These are phyloP conservation scores for Aspergillus fischeri DNA, from an alignment of 2,329 filamentous ascomycete genomes.

Conservation along the genomic window DNA sequence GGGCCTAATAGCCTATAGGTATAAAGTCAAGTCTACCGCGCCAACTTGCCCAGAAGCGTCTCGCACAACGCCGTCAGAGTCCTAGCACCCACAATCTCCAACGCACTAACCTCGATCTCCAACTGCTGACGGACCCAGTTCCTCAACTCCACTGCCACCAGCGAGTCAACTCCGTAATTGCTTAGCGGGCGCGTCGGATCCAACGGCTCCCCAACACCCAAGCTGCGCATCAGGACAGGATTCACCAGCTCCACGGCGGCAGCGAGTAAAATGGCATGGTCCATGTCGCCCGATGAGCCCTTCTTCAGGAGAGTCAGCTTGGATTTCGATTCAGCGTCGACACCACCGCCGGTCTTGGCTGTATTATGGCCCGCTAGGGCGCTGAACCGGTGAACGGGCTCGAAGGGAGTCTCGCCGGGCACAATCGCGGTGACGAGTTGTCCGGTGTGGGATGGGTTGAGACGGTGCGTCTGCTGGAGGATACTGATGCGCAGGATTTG, in stretches of 20 bases:
- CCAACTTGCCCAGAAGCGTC: background rate
- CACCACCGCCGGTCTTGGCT: background rate
- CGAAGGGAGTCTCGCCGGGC: background rate
- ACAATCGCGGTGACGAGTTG: background rate
- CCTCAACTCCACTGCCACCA: constrained; percentile 8
- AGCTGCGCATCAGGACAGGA: constrained; percentile 5
- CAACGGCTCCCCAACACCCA: constrained; percentile 3
- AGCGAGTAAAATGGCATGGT: background rate
- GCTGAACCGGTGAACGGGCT: background rate
- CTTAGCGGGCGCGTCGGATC: constrained; percentile 6
- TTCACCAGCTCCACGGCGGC: background rate
- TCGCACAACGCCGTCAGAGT: background rate
- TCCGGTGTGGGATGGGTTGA: constrained; percentile 6
- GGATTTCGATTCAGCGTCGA: background rate
- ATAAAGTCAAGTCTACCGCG: background rate
- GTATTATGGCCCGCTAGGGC: background rate
- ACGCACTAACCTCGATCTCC: constrained; percentile 4
- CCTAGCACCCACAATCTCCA: constrained; percentile 5
- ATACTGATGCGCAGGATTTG: background rate
- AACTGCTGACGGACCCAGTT: constrained; percentile 8
- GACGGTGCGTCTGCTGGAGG: background rate
- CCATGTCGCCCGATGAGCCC: background rate
- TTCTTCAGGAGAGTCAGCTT: background rate
- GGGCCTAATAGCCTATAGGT: background rate
- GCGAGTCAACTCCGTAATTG: constrained; percentile 8